Percentiles rank a stretch among this genome's conserved stretches.
phyloP scores from a whole-genome alignment of 257 asterid species.

The Orobanche coerulescens region DNA sequence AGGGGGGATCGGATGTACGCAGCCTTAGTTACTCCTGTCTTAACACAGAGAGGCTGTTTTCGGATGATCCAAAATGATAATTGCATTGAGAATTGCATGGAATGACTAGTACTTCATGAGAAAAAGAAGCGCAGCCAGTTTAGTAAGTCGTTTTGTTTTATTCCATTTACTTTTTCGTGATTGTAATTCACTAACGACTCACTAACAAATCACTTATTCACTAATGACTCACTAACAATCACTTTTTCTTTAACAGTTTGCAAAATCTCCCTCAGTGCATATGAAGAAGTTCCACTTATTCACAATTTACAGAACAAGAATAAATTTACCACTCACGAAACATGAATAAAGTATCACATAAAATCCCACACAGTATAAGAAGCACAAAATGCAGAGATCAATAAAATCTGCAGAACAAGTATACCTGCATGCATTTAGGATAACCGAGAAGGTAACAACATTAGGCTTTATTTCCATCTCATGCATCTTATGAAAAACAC shows the following conservation, averaged over 20 bases:
- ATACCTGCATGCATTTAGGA: slow-evolving; percentile 95
- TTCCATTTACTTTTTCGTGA: no score
- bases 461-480: slow-evolving; percentile 88
- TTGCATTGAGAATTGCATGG: no score
- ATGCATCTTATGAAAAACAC: slow-evolving; percentile 82
- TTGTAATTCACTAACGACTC: no score
- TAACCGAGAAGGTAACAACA: slow-evolving; percentile 92
- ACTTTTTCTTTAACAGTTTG: background rate
- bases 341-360: background rate
- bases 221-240: background rate
- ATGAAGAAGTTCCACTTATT: background rate
- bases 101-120: no score
- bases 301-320: background rate
- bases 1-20: no score
- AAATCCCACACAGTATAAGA: background rate
- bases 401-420: background rate
- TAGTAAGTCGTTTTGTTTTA: no score
- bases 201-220: no score
- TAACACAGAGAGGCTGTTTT: no score
- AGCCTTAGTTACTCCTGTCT: no score
- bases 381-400: slow-evolving; percentile 10
- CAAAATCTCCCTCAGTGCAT: background rate
- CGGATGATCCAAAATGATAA: no score
- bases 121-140: no score
- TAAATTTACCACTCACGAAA: background rate